Base-by-base conservation (phyloP, 306 rosid genomes). In the Cicer yamashitae region DNA sequence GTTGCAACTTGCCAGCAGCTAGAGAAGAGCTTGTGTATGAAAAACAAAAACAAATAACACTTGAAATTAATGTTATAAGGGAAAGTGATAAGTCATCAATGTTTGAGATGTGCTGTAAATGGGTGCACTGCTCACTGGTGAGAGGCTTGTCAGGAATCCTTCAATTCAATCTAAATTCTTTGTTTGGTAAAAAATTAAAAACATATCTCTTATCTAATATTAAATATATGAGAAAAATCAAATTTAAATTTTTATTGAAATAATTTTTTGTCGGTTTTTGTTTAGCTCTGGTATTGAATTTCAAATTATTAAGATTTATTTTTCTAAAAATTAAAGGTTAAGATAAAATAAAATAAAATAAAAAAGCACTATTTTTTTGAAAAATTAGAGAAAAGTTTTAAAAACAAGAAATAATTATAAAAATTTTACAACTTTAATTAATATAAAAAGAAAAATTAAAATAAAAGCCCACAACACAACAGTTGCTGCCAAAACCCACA, bases 401-500 rank as follows among this genome's bases (percentile, higher is more conserved):
- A 56, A 18, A 56, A 4, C 7, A 20, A 56, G 25, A 62, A 38
- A 62, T 22, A 62, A 62, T 38, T 38, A 13, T 61, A 37, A 61
- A 13, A n/a, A 5, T 13, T 61, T 22, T 13, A 20, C 0, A 54
- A 20, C 9, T 58, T 25, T 1, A 58, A 22, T 10, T 1, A 57
- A 6, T 53, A 7, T 30, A 59, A 59, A 59, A 59, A 2, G 5
- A 5, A 38, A 38, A 62, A 13, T 4, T 62, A 40, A 39, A 63
- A 39, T 63, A 38, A 2, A 50, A 40, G 5, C 8, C 25, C 22
- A 54, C 8, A 12, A 70, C 22, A 54, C 8, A 12, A 60, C 66
- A 50, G 14, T 61, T 70, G 66, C 47, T 70, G 77, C 77, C 82
- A 78, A 71, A 71, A 58, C 10, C 58, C n/a, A n/a, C 9, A 40